Base-by-base conservation (phyloP, 169 alveolate genomes). In the Besnoitia besnoiti region DNA sequence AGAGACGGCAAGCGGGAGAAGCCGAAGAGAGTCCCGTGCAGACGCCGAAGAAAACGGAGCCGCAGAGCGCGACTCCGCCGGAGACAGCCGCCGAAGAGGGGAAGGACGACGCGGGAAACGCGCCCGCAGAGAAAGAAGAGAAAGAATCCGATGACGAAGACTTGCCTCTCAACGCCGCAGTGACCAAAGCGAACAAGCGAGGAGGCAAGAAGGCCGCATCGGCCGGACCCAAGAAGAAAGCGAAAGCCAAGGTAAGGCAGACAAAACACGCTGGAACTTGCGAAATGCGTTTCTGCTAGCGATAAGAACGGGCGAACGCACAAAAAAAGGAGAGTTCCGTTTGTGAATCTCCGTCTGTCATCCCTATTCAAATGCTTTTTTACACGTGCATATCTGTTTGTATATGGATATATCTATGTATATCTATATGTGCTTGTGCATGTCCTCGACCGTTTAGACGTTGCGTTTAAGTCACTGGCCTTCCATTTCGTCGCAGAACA, bases 191-290 rank as follows among this genome's bases (percentile, higher is more conserved):
- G 7, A 73, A 19, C 82, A 73, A 73, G n/a, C 82, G 46, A 39
- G 39, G 39, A 19, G 82, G 47, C 82, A 73, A n/a, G 82, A 73
- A 37, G 21, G 79, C 14, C 10, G 82, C 82, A 19, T 7, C 46
- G 8, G 27, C 24, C 67, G 67, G 3, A 35, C 82, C 14, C 24
- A 19, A n/a, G 82, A 10, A n/a, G 82, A 73, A 73, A 16, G 39
- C 82, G 46, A 73, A 73, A n/a, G 82, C 82, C 3, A 73, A 73
- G 82, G 82, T 73, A 30, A 24, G 82, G 33, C 39, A n/a, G n/a
- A n/a, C n/a, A n/a, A n/a, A n/a, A n/a, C n/a, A n/a, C n/a, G n/a
- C n/a, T n/a, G n/a, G n/a, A n/a, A n/a, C n/a, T n/a, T n/a, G n/a
- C n/a, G n/a, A n/a, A n/a, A n/a, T n/a, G n/a, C n/a, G n/a, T n/a